A percentile compares a stretch with the other conserved stretches of the same genome.
These are phyloP conservation scores for Tilletia setariae DNA, from an alignment of 1,284 basidiomycete species.

Conservation along the genomic window DNA sequence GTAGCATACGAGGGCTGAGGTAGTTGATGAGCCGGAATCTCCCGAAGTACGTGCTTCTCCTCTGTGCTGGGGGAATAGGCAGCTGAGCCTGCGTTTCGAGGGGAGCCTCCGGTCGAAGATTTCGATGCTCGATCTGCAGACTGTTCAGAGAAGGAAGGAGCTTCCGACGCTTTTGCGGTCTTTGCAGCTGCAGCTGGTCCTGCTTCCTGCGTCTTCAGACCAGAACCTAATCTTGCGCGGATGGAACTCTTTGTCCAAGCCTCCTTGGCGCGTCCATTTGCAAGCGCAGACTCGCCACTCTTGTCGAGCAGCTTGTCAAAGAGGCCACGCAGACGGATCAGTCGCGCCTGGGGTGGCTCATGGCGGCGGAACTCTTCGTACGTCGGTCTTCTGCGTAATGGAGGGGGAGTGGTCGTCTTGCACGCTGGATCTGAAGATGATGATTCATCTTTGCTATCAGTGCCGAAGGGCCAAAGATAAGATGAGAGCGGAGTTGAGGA, in stretches of 20 bases:
- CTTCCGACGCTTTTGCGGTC: background rate
- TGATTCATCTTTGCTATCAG: background rate
- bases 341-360: slow-evolving; percentile 51
- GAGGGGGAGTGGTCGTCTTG: background rate
- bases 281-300: slow-evolving; percentile 45
- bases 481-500: background rate
- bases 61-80: too few relatives aligned
- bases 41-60: too few relatives aligned
- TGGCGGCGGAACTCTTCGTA: slow-evolving; percentile 49
- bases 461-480: slow-evolving; percentile 8
- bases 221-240: slow-evolving; percentile 31
- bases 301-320: slow-evolving; percentile 50
- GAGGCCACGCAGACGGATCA: slow-evolving; percentile 50
- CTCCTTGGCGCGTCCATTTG: slow-evolving; percentile 49
- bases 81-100: too few relatives aligned
- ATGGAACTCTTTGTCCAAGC: slow-evolving; percentile 50
- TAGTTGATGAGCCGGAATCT: slow-evolving; percentile 18
- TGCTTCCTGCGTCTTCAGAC: background rate
- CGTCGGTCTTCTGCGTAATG: slow-evolving; percentile 23
- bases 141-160: too few relatives aligned
- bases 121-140: too few relatives aligned
- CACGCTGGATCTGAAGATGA: background rate
- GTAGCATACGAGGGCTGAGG: slow-evolving; percentile 40
- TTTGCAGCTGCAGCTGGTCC: background rate
- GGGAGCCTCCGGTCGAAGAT: too few relatives aligned